Conservation (phyloP, 2,329 filamentous ascomycete genomes). For the Exophiala oligosperma region DNA sequence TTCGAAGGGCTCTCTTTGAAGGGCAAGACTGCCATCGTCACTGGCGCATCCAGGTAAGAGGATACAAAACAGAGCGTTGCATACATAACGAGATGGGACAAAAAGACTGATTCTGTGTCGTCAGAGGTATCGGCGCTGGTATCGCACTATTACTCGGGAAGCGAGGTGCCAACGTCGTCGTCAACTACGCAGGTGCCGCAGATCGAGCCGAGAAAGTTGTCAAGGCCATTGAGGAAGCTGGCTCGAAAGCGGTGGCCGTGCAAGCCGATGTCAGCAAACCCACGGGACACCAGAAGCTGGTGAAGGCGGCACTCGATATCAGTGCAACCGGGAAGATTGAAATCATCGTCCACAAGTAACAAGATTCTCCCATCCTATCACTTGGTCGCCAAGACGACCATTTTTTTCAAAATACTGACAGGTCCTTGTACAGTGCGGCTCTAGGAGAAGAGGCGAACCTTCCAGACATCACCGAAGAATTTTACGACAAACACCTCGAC, state of each 20-base stretch:
- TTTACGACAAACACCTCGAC: conserved; percentile 19
- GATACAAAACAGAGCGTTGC: too few relatives aligned
- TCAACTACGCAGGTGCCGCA: conserved; percentile 55
- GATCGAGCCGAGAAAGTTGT: conserved; percentile 65
- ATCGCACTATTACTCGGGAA: conserved; percentile 38
- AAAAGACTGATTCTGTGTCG: too few relatives aligned
- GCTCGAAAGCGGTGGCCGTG: conserved; percentile 45
- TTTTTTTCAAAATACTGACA: neutral
- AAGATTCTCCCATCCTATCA: neutral
- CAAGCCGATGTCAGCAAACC: conserved; percentile 5
- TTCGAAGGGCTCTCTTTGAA: neutral
- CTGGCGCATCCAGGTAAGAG: neutral
- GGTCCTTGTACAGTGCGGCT: conserved; percentile 9
- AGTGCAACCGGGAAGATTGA: conserved; percentile 2
- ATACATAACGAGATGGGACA: too few relatives aligned
- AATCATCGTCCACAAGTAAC: conserved; percentile 23
- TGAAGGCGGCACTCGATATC: neutral
- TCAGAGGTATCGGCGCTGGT: conserved; percentile 37
- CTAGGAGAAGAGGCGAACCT: conserved; percentile 24
- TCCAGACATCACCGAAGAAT: conserved; percentile 24
- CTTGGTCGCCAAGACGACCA: neutral
- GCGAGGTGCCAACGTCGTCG: conserved; percentile 36
- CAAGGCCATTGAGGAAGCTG: conserved; percentile 61
- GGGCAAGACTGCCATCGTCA: conserved; percentile 2
- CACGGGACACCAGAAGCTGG: neutral